Evolutionary conservation across 805 yeast genomes (phyloP), one percentile per base, ranked within the genome.

Genomic region (Alloascoidea africana): DNA sequence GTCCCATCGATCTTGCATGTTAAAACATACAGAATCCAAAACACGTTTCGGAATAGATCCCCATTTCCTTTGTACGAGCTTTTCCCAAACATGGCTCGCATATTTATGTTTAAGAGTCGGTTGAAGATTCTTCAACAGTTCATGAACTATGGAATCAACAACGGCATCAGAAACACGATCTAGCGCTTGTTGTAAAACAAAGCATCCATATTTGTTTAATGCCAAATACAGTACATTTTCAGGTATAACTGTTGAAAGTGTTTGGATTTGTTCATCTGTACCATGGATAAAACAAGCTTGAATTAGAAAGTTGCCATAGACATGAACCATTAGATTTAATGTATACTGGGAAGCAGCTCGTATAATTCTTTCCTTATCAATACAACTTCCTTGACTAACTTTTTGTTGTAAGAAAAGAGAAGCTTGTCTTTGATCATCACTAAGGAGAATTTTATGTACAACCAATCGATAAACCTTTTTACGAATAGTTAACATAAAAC

Each of bases 51-150:
- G 30, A 23, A 23, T 23, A 8, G 30, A 8, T n/a, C n/a, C 45
- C 56, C 59, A 54, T 5, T 58, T 47, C 14, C 55, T 48, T 41
- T 59, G 63, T 39, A 62, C 49, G 33, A 60, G 46, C 45, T 60
- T 60, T 39, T 62, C 67, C 67, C 67, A 62, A 2, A 62, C 66
- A 36, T 62, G 66, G 34, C 62, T 57, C 5, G 65, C 65, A 36
- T 54, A 58, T n/a, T 56, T 44, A 36, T 63, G 60, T 18, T 47
- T 47, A 36, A 62, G 49, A 2, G 64, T 56, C 8, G 41, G 53
- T 2, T 44, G 39, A 5, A 56, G 51, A 5, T 48, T 43, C 17
- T 44, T 45, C 11, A 58, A 49, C 42, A 62, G 47, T 36, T 62
- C 66, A n/a, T 55, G 52, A n/a, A 60, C 51, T 35, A 62, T 49